Conservation (phyloP, 495 filamentous ascomycete species). For the Aspergillus biplanus region DNA sequence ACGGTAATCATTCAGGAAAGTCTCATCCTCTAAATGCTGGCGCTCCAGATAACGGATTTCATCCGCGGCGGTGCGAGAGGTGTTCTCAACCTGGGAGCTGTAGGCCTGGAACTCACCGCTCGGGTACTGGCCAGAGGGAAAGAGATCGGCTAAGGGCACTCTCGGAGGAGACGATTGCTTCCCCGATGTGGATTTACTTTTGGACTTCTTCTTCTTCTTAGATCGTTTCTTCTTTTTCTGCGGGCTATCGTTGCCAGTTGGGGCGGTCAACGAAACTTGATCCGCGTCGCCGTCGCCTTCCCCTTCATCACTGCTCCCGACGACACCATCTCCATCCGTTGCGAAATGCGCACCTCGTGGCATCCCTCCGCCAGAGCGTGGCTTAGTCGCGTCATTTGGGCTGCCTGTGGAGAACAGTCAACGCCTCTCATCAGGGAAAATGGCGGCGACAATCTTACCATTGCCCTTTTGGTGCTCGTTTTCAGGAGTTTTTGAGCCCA, state of each 20-base stretch:
- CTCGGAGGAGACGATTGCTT: conserved; percentile 60
- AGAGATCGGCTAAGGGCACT: conserved; percentile 54
- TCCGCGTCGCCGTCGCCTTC: conserved; percentile 61
- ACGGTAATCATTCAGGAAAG: conserved; percentile 61
- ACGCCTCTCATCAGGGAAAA: not conserved
- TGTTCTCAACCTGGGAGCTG: conserved; percentile 49
- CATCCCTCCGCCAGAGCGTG: conserved; percentile 46
- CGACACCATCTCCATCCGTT: conserved; percentile 43
- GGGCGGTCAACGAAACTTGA: conserved; percentile 35
- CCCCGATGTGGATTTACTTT: conserved; percentile 32
- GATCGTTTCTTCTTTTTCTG: conserved; percentile 60
- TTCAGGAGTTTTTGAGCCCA: conserved; percentile 27
- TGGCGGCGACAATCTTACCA: conserved; percentile 12
- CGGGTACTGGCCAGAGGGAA: conserved; percentile 54
- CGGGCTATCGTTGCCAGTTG: not conserved
- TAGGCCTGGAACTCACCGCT: conserved; percentile 56
- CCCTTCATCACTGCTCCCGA: conserved; percentile 52
- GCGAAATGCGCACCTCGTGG: conserved; percentile 39
- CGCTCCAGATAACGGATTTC: conserved; percentile 58
- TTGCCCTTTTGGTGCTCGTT: conserved; percentile 14
- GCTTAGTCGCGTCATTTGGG: conserved; percentile 35
- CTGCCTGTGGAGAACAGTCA: conserved; percentile 1
- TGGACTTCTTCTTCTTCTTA: conserved; percentile 49
- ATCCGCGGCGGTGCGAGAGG: conserved; percentile 60
- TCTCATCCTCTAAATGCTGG: conserved; percentile 53